Conservation (phyloP, 106 monocot genomes). For the Dendrobium nobile region DNA sequence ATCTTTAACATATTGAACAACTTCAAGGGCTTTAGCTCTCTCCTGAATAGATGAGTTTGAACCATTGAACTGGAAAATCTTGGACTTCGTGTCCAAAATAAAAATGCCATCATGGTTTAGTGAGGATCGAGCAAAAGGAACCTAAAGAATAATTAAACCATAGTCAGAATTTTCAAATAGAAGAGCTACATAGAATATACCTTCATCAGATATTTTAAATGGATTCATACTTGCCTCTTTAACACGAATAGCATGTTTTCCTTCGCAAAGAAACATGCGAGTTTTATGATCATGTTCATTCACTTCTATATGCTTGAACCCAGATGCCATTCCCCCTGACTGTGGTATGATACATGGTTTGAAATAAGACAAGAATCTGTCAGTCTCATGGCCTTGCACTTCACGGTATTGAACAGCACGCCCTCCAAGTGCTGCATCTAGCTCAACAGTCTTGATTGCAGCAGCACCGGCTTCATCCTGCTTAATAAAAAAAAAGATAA, state of each 20-base stretch:
- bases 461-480: constrained; percentile 43
- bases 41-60: constrained; percentile 45
- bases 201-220: neutral
- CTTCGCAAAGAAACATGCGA: constrained; percentile 26
- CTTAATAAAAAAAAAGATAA: neutral
- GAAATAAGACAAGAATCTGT: constrained; percentile 36
- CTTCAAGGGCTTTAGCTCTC: constrained; percentile 42
- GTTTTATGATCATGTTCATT: constrained; percentile 23
- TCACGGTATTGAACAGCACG: constrained; percentile 41
- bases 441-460: constrained; percentile 33
- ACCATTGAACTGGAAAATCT: constrained; percentile 46
- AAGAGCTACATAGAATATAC: neutral
- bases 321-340: constrained; percentile 25
- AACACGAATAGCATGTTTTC: constrained; percentile 25
- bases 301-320: constrained; percentile 24
- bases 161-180: constrained; percentile 4
- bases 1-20: constrained; percentile 35
- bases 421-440: constrained; percentile 35
- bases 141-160: constrained; percentile 9
- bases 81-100: constrained; percentile 37
- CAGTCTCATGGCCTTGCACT: constrained; percentile 32
- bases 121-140: constrained; percentile 36
- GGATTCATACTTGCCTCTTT: constrained; percentile 19
- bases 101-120: constrained; percentile 39
- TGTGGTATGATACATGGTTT: constrained; percentile 39